Percentiles rank a stretch among this genome's conserved stretches.
phyloP scores from a whole-genome alignment of 176 grass and related monocot species.

The Ananas comosus region DNA sequence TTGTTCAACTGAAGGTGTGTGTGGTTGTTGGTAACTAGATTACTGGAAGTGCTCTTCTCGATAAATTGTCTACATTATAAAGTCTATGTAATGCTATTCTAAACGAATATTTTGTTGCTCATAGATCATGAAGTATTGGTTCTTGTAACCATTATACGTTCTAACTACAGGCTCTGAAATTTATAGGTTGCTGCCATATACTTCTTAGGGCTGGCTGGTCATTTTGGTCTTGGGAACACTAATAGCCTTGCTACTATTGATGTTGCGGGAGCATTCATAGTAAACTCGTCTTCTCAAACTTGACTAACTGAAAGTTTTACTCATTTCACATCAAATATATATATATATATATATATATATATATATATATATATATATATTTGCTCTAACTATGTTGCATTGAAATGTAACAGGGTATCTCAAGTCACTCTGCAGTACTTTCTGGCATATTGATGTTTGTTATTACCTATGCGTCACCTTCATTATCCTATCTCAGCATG shows the following conservation, averaged over 20 bases:
- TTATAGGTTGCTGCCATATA: slow-evolving; percentile 56
- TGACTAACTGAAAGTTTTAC: neutral
- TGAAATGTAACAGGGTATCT: slow-evolving; percentile 57
- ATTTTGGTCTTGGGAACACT: slow-evolving; percentile 92
- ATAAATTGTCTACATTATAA: too few species aligned
- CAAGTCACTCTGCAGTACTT: slow-evolving; percentile 65
- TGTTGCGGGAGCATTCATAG: slow-evolving; percentile 90
- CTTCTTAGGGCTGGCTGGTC: slow-evolving; percentile 65
- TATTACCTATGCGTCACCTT: slow-evolving; percentile 71
- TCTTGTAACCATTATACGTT: neutral
- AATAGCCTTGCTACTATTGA: slow-evolving; percentile 89
- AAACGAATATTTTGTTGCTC: neutral
- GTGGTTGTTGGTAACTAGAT: too few species aligned
- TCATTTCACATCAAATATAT: neutral
- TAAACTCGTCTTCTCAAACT: slow-evolving; percentile 21
- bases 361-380: neutral
- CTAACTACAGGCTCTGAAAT: slow-evolving; percentile 6
- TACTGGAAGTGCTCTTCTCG: too few species aligned
- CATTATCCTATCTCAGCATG: slow-evolving; percentile 56
- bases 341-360: neutral
- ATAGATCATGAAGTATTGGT: neutral
- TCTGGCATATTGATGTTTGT: slow-evolving; percentile 80
- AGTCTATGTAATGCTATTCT: neutral
- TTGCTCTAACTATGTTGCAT: slow-evolving; percentile 17
- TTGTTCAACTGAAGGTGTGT: too few species aligned